Evolutionary conservation across 306 rosid species (phyloP).

Genomic region (Cajanus cajan): DNA sequence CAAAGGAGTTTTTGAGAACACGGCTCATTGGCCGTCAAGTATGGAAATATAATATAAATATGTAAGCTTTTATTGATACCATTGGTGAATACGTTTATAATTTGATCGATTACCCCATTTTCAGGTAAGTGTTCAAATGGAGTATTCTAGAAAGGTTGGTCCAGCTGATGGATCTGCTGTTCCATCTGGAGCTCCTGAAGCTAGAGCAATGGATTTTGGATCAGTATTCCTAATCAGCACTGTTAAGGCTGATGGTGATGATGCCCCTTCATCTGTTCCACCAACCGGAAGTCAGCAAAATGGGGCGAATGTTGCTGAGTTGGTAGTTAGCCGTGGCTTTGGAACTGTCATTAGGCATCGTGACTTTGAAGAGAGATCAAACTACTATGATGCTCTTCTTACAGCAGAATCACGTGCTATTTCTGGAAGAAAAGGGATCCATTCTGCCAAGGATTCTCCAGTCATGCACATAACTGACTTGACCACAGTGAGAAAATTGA

Average conservation of each 20-base stretch:
- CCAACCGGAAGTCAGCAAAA: constrained; percentile 47
- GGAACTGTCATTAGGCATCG: constrained; percentile 82
- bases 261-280: constrained; percentile 43
- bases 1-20: constrained; percentile 82
- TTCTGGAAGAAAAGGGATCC: constrained; percentile 69
- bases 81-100: background rate
- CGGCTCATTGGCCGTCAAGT: constrained; percentile 81
- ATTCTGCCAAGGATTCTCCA: constrained; percentile 83
- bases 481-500: constrained; percentile 50
- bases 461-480: constrained; percentile 83
- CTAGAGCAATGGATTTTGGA: constrained; percentile 84
- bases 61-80: constrained; percentile 2
- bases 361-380: constrained; percentile 89
- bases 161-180: constrained; percentile 51
- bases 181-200: constrained; percentile 55
- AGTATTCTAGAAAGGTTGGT: constrained; percentile 70
- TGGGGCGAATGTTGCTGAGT: constrained; percentile 66
- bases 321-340: constrained; percentile 71
- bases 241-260: constrained; percentile 60
- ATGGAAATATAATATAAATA: constrained; percentile 24
- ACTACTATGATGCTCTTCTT: constrained; percentile 77
- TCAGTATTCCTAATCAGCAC: constrained; percentile 56
- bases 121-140: constrained; percentile 85
- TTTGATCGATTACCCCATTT: background rate
- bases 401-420: constrained; percentile 78